Evolutionary conservation across 768 basidiomycete genomes (phyloP), one percentile per base, ranked within the genome.

Genomic region (Lentinula detonsa): DNA sequence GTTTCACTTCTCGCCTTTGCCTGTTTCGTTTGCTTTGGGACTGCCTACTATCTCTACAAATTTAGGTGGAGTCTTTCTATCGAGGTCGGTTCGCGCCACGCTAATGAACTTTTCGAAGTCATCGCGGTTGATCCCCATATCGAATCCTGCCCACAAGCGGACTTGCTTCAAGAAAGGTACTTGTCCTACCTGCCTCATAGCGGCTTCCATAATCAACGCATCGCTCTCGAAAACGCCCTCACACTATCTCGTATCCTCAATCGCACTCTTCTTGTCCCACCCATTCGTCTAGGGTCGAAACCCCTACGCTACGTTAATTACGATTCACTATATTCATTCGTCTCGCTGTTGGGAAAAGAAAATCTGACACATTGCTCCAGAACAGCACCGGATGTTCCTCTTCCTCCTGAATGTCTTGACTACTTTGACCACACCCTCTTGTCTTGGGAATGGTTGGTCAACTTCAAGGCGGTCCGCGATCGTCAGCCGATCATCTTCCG

Each of bases 131-230:
- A 75, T 45, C 55, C 59, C 53, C 45, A 31, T 42, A 54, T 49
- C 52, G 58, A 54, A 50, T n/a, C 55, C 59, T 57, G 48, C 65
- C 49, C 62, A 59, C 21, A 23, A 53, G 51, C 1, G 69, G 73
- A 23, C 23, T 59, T 31, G 59, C 63, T 65, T 2, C 60, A 70
- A 11, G 77, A 77, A 62, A 75, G 69, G 57, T 93, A 81, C 70
- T 72, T 94, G 18, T 78, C 89, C 18, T 93, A 91, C 70, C 77
- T 93, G 18, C 91, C 91, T 11, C 91, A 93, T 69, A 90, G 88
- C 63, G 89, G 90, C 3, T 88, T 90, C 65, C 90, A 93, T 72
- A 93, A 91, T 71, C 90, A 93, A 73, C 86, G 91, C 37, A 91
- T 94, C 64, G 86, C 90, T 16, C 81, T 94, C 62, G 90, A 93